Base-by-base conservation (phyloP, 1,284 basidiomycete species). In the Puccinia triticina region DNA sequence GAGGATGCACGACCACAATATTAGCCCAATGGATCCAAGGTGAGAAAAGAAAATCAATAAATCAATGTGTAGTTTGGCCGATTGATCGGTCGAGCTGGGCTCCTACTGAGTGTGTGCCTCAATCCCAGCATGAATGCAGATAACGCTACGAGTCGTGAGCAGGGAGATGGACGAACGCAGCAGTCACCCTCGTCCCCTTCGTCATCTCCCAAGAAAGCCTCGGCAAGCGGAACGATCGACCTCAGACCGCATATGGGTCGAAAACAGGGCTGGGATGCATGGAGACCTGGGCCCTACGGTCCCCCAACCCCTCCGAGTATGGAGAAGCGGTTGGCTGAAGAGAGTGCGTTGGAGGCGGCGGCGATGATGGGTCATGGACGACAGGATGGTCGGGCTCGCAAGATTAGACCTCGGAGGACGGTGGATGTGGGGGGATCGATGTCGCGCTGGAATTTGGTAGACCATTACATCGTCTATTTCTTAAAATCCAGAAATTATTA, bases 391-490 rank as follows among this genome's bases (percentile, higher is more conserved):
- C 69, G 79, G 7, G 79, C 79, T 21, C 53, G 79, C 18, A 82
- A 82, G 37, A 82, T 82, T 55, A 57, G 79, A n/a, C 79, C 79
- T n/a, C 50, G 79, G 12, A 55, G 79, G 37, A 82, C 79, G 10
- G 79, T 82, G 0, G 79, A 82, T 75, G 59, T 82, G n/a, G 79
- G 79, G 16, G 79, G 79, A 21, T 74, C 69, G 10, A 82, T 82
- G 69, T 55, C 71, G 18, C 34, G 79, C 11, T 82, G 79, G 79
- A 66, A 53, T 64, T 50, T 82, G 57, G 79, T 74, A 69, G 18
- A 53, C 40, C 53, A n/a, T n/a, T n/a, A 50, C 1, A 18, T 50
- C 50, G 26, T 66, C 29, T 69, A 29, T 11, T 16, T 61, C 26
- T 37, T 12, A 46, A 12, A 69, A 1, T 21, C 53, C 50, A 23